Evolutionary conservation across 1,284 basidiomycete species (phyloP).

Genomic region (Cutaneotrichosporon sp.): DNA sequence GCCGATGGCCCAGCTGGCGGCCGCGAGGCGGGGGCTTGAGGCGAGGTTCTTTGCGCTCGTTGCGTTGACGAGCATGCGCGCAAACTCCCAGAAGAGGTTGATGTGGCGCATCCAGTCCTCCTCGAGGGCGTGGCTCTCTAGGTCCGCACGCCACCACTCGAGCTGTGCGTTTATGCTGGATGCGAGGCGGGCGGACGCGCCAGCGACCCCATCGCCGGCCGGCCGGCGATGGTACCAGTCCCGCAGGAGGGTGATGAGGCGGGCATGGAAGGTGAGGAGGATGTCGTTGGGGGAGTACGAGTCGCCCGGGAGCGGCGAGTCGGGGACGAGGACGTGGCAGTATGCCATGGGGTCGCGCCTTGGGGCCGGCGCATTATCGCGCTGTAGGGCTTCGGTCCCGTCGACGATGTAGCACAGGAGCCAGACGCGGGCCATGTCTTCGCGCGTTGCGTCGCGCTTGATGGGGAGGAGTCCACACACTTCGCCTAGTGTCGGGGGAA

Average conservation of each 20-base stretch:
- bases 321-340: conserved; percentile 23
- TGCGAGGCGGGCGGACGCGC: conserved; percentile 15
- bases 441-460: conserved; percentile 28
- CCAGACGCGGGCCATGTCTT: conserved; percentile 41
- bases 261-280: conserved; percentile 35
- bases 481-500: conserved; percentile 29
- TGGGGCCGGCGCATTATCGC: conserved; percentile 16
- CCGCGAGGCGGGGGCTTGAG: conserved; percentile 9
- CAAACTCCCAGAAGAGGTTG: conserved; percentile 33
- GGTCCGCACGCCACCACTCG: conserved; percentile 30
- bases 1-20: conserved; percentile 11
- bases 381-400: conserved; percentile 29
- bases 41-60: conserved; percentile 24
- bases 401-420: conserved; percentile 42
- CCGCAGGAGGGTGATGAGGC: conserved; percentile 31
- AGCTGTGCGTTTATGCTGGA: conserved; percentile 24
- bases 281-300: conserved; percentile 26
- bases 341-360: conserved; percentile 25
- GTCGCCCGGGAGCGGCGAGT: conserved; percentile 15
- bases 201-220: not conserved
- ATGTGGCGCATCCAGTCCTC: conserved; percentile 18
- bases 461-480: conserved; percentile 30
- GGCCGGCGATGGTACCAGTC: conserved; percentile 25
- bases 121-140: conserved; percentile 15
- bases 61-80: conserved; percentile 31